Base-by-base conservation (phyloP, 192 early-diverging fungal genomes). In the Linderina pennispora region DNA sequence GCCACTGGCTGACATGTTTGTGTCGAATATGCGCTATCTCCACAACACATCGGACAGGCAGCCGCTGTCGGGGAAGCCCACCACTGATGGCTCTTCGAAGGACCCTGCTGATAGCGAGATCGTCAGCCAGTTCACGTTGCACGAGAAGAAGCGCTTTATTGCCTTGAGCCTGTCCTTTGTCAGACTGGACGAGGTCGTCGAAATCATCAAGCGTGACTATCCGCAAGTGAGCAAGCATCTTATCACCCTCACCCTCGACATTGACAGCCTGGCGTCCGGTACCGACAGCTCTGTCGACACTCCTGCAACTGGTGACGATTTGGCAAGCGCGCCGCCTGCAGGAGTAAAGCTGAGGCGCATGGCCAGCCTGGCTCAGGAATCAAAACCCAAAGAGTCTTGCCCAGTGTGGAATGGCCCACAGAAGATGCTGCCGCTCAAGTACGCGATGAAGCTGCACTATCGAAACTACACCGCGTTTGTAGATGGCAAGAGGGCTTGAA, bases 161-260 rank as follows among this genome's bases (percentile, higher is more conserved):
- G 58, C 57, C 20, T 66, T 70, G 23, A 66, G 71, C 1, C 49
- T 84, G 23, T 82, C 79, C 34, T 87, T 87, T 68, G 73, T 87
- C 35, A 75, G 67, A 28, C 58, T 84, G 15, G 82, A 87, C 11
- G 77, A 84, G 31, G 65, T 81, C 4, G 73, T 82, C 0, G 61
- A 71, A 19, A 48, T 87, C 23, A 77, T 87, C 42, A 76, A 79
- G 47, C 50, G 40, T 31, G 80, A 84, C 49, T 87, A 77, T 61
- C 59, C 76, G 6, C 75, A 83, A 43, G 55, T 87, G 21, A 79
- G 79, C 53, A 69, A 79, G 36, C 79, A 74, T 15, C 63, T 87
- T 40, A 84, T 83, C 48, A 87, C 84, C 0, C 79, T 83, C 23
- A 76, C 75, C 20, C 51, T 87, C 24, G 84, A 87, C 42, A 77